phyloP scores from a whole-genome alignment of 2,329 filamentous ascomycete species.

The Saccharata proteae region DNA sequence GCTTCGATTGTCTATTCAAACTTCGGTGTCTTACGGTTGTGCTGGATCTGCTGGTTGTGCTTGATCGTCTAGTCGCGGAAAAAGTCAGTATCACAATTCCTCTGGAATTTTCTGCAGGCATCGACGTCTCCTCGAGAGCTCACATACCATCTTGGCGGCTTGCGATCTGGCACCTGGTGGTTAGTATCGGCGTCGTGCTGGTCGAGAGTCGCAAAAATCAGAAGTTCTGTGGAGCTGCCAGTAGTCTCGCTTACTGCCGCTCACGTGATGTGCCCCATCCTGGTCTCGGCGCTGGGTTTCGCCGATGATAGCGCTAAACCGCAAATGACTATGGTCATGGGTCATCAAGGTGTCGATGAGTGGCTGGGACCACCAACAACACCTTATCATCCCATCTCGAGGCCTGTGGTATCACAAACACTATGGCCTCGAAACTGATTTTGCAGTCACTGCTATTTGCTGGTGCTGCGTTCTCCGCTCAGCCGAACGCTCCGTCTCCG shows the following conservation, averaged over 20 bases:
- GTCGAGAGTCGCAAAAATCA: slow-evolving; percentile 5
- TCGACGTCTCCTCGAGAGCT: background rate
- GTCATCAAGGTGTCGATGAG: slow-evolving; percentile 4
- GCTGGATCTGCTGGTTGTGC: slow-evolving; percentile 97
- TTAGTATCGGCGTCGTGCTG: slow-evolving; percentile 6
- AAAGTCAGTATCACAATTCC: slow-evolving; percentile 3
- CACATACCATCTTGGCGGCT: slow-evolving; percentile 9
- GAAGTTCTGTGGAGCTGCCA: slow-evolving; percentile 8
- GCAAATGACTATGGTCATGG: too few species aligned
- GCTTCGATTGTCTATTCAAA: slow-evolving; percentile 5
- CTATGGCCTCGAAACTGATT: slow-evolving; percentile 3
- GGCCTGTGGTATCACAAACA: background rate
- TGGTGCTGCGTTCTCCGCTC: slow-evolving; percentile 36
- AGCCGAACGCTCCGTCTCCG: slow-evolving; percentile 70
- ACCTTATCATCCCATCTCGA: slow-evolving; percentile 3
- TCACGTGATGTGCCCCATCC: too few species aligned
- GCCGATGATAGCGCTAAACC: too few species aligned
- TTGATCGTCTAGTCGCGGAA: slow-evolving; percentile 73
- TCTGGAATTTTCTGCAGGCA: background rate
- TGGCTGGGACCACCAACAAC: background rate
- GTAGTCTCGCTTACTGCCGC: too few species aligned
- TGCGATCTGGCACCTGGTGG: slow-evolving; percentile 7
- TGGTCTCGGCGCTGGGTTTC: too few species aligned
- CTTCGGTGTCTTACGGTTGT: slow-evolving; percentile 56
- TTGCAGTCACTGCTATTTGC: slow-evolving; percentile 4